Conservation (phyloP, 1,284 basidiomycete species). For the Cutaneotrichosporon arboriforme region DNA sequence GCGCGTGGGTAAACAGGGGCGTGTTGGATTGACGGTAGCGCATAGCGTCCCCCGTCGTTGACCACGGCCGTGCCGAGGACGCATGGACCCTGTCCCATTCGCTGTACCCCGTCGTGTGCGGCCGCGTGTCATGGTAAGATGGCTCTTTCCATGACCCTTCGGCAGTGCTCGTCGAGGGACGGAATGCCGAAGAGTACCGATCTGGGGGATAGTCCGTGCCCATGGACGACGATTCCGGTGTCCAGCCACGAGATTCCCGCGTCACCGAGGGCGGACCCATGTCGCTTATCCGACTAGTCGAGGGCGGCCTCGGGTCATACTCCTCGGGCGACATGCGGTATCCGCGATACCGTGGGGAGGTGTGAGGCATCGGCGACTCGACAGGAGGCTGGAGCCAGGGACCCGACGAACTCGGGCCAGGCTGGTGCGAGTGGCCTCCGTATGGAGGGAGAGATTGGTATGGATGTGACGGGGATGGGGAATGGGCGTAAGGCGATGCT, state of each 20-base stretch:
- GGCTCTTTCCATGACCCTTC: slow-evolving; percentile 9
- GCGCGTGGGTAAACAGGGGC: slow-evolving; percentile 10
- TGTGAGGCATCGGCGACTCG: background rate
- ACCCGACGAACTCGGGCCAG: slow-evolving; percentile 1
- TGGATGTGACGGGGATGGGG: slow-evolving; percentile 4
- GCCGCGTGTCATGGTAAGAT: slow-evolving; percentile 3
- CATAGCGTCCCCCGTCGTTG: slow-evolving; percentile 3
- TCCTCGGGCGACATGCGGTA: background rate
- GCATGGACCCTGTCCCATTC: slow-evolving; percentile 9
- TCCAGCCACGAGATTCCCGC: slow-evolving; percentile 6
- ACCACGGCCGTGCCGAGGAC: slow-evolving; percentile 7
- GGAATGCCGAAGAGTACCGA: slow-evolving; percentile 1
- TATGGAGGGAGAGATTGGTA: background rate
- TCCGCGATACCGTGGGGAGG: background rate
- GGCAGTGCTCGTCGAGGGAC: background rate
- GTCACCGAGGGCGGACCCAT: background rate
- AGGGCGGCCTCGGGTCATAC: background rate
- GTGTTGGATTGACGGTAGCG: too few relatives aligned
- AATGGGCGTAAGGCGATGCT: background rate
- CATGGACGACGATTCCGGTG: background rate
- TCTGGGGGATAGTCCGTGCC: background rate
- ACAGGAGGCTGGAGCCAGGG: background rate
- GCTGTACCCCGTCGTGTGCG: slow-evolving; percentile 1
- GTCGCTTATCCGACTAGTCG: background rate
- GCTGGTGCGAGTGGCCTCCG: background rate